Percentiles rank a stretch among this genome's conserved stretches.
Evolutionary conservation across 2,329 filamentous ascomycete genomes (phyloP).

Genomic region (Xylaria sp.): DNA sequence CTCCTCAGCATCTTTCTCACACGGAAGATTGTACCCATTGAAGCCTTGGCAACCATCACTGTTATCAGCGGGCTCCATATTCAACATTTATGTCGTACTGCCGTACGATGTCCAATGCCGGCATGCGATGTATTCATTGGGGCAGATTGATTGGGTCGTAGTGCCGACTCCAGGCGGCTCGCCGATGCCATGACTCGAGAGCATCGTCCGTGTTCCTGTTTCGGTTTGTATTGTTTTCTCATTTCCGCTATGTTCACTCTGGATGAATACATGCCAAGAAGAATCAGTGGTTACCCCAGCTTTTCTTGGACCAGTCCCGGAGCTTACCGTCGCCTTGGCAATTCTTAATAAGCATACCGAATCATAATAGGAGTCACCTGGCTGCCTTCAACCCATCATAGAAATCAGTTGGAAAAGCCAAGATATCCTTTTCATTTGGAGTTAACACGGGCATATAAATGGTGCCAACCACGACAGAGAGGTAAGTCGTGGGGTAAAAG

Average conservation of each 20-base stretch:
- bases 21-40: too few relatives aligned
- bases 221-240: slow-evolving; percentile 4
- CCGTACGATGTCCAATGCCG: too few relatives aligned
- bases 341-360: slow-evolving; percentile 33
- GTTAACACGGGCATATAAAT: neutral
- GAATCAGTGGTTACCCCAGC: slow-evolving; percentile 40
- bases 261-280: slow-evolving; percentile 40
- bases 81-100: too few relatives aligned
- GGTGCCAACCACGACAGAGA: slow-evolving; percentile 13
- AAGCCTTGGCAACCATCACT: too few relatives aligned
- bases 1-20: too few relatives aligned
- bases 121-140: too few relatives aligned
- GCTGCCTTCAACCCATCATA: slow-evolving; percentile 16
- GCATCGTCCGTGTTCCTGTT: slow-evolving; percentile 27
- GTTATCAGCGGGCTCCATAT: too few relatives aligned
- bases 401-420: slow-evolving; percentile 19
- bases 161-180: too few relatives aligned
- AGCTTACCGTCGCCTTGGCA: slow-evolving; percentile 32
- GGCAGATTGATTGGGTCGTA: too few relatives aligned
- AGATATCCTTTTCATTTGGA: slow-evolving; percentile 26
- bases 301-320: slow-evolving; percentile 34
- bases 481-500: slow-evolving; percentile 7
- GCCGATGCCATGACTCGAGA: neutral
- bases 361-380: slow-evolving; percentile 30
- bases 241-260: slow-evolving; percentile 20